phyloP scores from a whole-genome alignment of 345 rosid genomes.

The Eucalyptus cloeziana region DNA sequence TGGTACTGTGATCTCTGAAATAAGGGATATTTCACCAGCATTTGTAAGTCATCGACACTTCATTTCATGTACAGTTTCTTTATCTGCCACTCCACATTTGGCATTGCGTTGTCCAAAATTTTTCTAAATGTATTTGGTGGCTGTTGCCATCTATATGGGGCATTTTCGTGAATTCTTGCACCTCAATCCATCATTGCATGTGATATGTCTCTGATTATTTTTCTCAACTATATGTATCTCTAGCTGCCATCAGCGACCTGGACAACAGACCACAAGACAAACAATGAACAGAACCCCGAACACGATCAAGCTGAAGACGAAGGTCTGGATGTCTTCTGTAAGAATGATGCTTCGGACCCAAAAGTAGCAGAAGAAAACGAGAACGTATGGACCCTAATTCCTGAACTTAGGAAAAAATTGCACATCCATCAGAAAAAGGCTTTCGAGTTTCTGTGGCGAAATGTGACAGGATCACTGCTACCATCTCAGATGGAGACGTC shows the following conservation, averaged over 20 bases:
- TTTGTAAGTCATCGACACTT: constrained; percentile 56
- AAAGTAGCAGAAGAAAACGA: constrained; percentile 30
- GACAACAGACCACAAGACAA: constrained; percentile 18
- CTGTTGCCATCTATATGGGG: neutral
- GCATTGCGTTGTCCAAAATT: neutral
- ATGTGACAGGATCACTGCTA: constrained; percentile 60
- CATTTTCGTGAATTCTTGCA: neutral
- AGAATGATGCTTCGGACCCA: constrained; percentile 2
- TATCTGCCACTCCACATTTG: neutral
- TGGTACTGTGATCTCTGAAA: constrained; percentile 67
- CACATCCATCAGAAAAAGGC: constrained; percentile 79
- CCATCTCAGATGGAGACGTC: constrained; percentile 45
- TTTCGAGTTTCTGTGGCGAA: constrained; percentile 87
- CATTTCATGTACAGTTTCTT: neutral
- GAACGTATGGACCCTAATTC: constrained; percentile 81
- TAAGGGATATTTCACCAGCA: constrained; percentile 57
- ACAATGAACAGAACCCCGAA: neutral
- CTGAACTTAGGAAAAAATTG: constrained; percentile 52
- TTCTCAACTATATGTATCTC: neutral
- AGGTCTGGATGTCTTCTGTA: constrained; percentile 13
- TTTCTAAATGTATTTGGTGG: neutral
- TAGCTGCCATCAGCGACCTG: constrained; percentile 33
- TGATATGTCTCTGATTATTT: neutral
- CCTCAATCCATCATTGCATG: neutral
- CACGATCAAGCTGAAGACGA: constrained; percentile 11